Percentiles rank a stretch among this genome's conserved stretches.
phyloP scores from a whole-genome alignment of 2,329 filamentous ascomycete genomes.

The Pseudogymnoascus sp. region DNA sequence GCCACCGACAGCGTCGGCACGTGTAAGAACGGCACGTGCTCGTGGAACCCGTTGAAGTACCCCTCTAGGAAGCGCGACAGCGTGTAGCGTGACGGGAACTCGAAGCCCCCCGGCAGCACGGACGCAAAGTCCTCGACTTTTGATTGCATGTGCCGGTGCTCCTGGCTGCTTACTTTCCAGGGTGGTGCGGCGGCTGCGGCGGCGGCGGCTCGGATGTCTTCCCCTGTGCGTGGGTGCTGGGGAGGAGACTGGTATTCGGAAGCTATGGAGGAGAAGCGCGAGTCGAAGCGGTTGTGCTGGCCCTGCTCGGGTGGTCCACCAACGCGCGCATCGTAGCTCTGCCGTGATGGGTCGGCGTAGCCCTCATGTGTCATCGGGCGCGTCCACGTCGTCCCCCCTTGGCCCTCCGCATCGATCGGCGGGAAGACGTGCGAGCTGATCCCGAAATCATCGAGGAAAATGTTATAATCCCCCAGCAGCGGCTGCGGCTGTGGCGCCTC shows the following conservation, averaged over 20 bases:
- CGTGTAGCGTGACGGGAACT: conserved; percentile 61
- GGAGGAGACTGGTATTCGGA: neutral
- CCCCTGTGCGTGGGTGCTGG: neutral
- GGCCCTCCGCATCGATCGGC: neutral
- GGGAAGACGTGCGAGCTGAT: conserved; percentile 18
- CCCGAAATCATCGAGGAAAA: conserved; percentile 50
- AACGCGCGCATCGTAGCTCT: neutral
- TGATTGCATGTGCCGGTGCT: conserved; percentile 48
- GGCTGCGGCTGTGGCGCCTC: neutral
- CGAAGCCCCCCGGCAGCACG: conserved; percentile 53
- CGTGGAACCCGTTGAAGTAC: conserved; percentile 59
- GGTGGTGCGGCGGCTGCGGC: conserved; percentile 19
- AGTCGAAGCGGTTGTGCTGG: neutral
- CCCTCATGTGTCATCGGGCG: neutral
- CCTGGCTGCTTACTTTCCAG: conserved; percentile 43
- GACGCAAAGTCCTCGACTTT: conserved; percentile 54
- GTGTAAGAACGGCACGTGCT: conserved; percentile 56
- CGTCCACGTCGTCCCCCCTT: neutral
- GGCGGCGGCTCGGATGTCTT: neutral
- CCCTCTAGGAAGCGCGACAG: conserved; percentile 61
- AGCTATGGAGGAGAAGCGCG: neutral
- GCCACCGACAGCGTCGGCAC: conserved; percentile 55
- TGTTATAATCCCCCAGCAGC: conserved; percentile 46
- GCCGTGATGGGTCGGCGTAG: neutral
- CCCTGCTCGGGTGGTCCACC: neutral